Evolutionary conservation across 148 eudicot species (phyloP).

Genomic region (Cornus kousa): DNA sequence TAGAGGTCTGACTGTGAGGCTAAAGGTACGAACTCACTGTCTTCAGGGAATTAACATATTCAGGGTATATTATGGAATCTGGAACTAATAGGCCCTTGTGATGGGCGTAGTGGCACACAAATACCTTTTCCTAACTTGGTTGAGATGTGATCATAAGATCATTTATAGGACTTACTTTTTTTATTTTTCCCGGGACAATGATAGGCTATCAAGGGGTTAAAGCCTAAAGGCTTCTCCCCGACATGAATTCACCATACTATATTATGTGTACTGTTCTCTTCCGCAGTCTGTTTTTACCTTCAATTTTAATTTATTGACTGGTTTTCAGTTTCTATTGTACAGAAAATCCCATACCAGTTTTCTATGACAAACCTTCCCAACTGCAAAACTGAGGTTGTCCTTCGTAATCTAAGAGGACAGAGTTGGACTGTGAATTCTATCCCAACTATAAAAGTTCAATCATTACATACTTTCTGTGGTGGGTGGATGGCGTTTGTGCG

Average conservation of each 20-base stretch:
- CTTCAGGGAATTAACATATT: neutral
- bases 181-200: neutral
- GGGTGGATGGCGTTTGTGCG: constrained; percentile 95
- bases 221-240: neutral
- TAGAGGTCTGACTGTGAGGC: neutral
- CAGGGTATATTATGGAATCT: neutral
- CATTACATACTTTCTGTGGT: constrained; percentile 69
- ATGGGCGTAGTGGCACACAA: neutral
- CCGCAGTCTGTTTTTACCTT: neutral
- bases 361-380: constrained; percentile 63
- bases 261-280: neutral
- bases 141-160: neutral
- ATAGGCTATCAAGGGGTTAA: neutral
- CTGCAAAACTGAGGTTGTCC: constrained; percentile 56
- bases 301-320: neutral
- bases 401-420: constrained; percentile 67
- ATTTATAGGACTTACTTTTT: neutral
- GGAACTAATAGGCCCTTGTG: neutral
- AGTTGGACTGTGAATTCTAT: constrained; percentile 71
- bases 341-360: constrained; percentile 77
- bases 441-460: constrained; percentile 49
- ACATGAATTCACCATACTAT: neutral
- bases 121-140: neutral
- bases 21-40: neutral
- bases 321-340: constrained; percentile 17